A percentile compares a stretch with the other conserved stretches of the same genome.
Conservation (phyloP, 164 flowering plant species). For the Litsea cubeba region DNA sequence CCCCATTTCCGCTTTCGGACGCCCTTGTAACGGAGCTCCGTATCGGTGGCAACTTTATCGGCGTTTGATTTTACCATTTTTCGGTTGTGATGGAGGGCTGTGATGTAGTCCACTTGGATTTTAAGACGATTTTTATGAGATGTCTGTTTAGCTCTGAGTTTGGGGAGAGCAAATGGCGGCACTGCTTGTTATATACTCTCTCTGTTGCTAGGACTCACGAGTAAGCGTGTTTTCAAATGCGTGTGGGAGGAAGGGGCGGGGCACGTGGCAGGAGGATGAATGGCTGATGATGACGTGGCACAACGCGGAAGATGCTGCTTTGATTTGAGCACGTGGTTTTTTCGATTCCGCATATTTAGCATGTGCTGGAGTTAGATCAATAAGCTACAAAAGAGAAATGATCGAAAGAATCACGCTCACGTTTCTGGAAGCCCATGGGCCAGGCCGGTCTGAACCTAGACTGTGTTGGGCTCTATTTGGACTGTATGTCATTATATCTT, state of each 20-base stretch:
- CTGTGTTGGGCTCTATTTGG: no score
- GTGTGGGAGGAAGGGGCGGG: background rate
- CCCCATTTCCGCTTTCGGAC: constrained; percentile 92
- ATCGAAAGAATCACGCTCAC: no score
- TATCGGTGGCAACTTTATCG: background rate
- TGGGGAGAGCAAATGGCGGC: background rate
- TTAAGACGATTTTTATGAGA: background rate
- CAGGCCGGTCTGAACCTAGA: no score
- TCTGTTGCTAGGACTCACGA: background rate
- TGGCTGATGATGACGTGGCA: background rate
- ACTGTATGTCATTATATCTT: no score
- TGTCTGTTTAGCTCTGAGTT: background rate
- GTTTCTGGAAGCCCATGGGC: no score
- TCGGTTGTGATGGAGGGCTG: background rate
- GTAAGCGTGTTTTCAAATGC: background rate
- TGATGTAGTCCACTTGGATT: background rate
- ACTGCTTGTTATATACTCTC: background rate
- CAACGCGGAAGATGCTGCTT: background rate
- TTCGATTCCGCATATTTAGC: background rate
- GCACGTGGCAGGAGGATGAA: background rate
- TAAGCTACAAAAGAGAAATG: no score
- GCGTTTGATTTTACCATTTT: constrained; percentile 3
- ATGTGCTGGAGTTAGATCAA: background rate
- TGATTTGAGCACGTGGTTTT: background rate
- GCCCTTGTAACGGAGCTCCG: constrained; percentile 43